These are phyloP conservation scores for Chlorophyllum brunneum DNA, from an alignment of 768 basidiomycete species.

Conservation along the genomic window DNA sequence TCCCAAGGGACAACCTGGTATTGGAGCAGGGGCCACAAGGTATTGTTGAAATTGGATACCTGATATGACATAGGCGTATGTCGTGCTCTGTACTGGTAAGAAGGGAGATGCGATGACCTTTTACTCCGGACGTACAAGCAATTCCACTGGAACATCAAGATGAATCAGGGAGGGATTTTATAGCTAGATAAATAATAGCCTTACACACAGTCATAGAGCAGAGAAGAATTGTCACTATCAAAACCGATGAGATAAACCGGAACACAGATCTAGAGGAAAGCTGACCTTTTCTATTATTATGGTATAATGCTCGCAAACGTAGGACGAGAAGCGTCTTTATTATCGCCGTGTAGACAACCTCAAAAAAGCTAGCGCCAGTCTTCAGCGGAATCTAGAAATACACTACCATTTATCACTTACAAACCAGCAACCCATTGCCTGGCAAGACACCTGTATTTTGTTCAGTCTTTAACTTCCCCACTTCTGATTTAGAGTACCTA, in stretches of 20 bases:
- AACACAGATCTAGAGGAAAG: neutral
- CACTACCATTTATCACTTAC: neutral
- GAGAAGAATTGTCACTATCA: neutral
- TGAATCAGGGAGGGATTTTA: neutral
- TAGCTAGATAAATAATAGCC: neutral
- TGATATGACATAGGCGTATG: constrained; percentile 7
- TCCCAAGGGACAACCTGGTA: constrained; percentile 1
- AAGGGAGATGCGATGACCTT: too few relatives aligned
- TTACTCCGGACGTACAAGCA: neutral
- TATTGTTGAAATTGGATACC: neutral
- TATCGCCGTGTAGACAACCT: neutral
- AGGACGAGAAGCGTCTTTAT: constrained; percentile 10
- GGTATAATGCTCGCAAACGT: constrained; percentile 2
- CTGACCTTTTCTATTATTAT: constrained; percentile 1
- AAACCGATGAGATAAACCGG: neutral
- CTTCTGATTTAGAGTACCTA: neutral
- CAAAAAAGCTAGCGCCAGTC: neutral
- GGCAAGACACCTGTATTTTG: neutral
- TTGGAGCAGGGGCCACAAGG: neutral
- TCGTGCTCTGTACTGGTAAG: neutral
- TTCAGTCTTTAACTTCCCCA: too few relatives aligned
- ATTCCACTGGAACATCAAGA: neutral
- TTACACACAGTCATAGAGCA: neutral
- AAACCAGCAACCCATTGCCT: constrained; percentile 9
- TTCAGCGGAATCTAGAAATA: neutral